These are phyloP conservation scores for Kodamaea laetipori DNA, from an alignment of 805 yeast genomes.

Conservation along the genomic window DNA sequence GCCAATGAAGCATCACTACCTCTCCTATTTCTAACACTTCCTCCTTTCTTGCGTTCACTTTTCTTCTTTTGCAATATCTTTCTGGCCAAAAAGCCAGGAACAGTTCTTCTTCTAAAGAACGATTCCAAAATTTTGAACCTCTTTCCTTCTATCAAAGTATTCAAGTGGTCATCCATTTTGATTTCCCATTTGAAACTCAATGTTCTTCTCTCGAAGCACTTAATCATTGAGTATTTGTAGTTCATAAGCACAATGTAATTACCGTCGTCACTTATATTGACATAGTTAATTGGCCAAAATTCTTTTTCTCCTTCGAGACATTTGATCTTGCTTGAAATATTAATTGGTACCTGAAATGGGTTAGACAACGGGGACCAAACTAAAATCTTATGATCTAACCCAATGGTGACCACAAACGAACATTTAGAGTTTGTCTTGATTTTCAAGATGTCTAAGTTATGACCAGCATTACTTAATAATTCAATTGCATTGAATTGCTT, in stretches of 20 bases:
- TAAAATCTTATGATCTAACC: conserved; percentile 68
- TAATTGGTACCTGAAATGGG: conserved; percentile 22
- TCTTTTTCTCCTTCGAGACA: conserved; percentile 36
- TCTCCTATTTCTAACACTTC: conserved; percentile 27
- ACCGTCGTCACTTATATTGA: conserved; percentile 61
- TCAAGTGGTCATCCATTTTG: conserved; percentile 38
- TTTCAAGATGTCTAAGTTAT: conserved; percentile 62
- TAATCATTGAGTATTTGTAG: conserved; percentile 49
- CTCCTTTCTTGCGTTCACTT: conserved; percentile 13
- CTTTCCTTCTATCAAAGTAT: conserved; percentile 19
- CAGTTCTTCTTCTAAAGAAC: conserved; percentile 60
- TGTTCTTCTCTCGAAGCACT: conserved; percentile 60
- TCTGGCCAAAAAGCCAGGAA: conserved; percentile 46
- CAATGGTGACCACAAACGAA: conserved; percentile 68
- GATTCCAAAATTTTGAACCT: conserved; percentile 50
- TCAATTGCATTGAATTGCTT: conserved; percentile 35
- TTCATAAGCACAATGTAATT: conserved; percentile 58
- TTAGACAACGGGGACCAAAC: conserved; percentile 70
- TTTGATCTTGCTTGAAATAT: conserved; percentile 44
- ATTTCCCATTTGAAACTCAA: conserved; percentile 62
- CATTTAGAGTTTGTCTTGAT: conserved; percentile 58
- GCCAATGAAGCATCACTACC: conserved; percentile 31
- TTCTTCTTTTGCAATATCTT: conserved; percentile 30
- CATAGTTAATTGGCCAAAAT: conserved; percentile 64
- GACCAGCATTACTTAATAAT: conserved; percentile 42